Conservation (phyloP, 129 eudicot genomes). For the Saposhnikovia divaricata region DNA sequence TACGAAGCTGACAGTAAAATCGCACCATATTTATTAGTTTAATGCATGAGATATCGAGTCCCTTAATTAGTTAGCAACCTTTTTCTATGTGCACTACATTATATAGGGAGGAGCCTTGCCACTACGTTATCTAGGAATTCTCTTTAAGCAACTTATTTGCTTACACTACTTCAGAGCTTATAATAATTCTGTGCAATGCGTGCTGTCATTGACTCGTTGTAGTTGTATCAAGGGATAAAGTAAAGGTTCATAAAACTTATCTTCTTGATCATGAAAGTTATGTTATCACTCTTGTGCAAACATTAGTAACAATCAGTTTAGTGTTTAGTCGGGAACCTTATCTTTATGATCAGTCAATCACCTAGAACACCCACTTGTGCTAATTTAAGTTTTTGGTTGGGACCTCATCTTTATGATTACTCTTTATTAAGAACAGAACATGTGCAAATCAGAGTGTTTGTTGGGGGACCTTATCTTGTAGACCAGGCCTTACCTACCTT, state of each 20-base stretch:
- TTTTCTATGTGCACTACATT: too few species aligned
- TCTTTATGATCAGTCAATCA: not conserved
- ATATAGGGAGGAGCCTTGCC: too few species aligned
- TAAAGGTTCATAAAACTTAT: not conserved
- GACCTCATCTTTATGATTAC: slow-evolving; percentile 5
- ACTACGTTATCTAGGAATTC: too few species aligned
- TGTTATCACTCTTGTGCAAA: not conserved
- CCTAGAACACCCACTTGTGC: not conserved
- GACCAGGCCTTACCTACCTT: slow-evolving; percentile 9
- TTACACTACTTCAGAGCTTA: too few species aligned
- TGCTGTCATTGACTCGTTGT: not conserved
- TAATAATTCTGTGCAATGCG: not conserved
- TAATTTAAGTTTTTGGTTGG: not conserved
- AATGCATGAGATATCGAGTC: not conserved
- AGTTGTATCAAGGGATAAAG: not conserved
- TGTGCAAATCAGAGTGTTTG: not conserved
- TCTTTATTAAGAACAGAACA: not conserved
- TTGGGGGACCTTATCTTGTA: slow-evolving; percentile 2
- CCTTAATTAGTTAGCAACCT: not conserved
- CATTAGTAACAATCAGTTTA: not conserved
- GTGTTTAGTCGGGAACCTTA: not conserved
- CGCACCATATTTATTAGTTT: not conserved
- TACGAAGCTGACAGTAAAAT: not conserved
- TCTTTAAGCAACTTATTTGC: too few species aligned
- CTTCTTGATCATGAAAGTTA: not conserved